Conservation (phyloP, 192 early-diverging fungal genomes). For the Mortierella antarctica region DNA sequence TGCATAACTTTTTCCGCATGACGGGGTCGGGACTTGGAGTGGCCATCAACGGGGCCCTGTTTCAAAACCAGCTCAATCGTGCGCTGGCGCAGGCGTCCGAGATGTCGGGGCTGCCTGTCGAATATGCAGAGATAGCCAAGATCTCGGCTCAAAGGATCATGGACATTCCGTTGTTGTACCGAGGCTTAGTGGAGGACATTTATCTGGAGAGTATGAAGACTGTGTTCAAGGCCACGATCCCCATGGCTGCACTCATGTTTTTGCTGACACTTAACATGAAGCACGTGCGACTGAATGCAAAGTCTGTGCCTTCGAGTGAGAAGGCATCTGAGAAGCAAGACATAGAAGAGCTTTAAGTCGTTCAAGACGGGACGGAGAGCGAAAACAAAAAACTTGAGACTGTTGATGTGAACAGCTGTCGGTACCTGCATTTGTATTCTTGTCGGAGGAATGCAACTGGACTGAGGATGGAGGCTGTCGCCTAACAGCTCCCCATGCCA, state of each 20-base stretch:
- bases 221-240: conserved; percentile 51
- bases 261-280: conserved; percentile 35
- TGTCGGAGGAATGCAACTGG: too few species aligned
- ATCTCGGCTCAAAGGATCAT: conserved; percentile 38
- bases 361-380: too few species aligned
- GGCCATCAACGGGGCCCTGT: conserved; percentile 70
- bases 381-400: too few species aligned
- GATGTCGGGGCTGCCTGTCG: conserved; percentile 7
- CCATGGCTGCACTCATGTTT: conserved; percentile 47
- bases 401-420: too few species aligned
- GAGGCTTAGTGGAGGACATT: conserved; percentile 21
- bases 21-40: conserved; percentile 62
- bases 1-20: conserved; percentile 63
- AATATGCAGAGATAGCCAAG: conserved; percentile 19
- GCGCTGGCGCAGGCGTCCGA: not conserved
- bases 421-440: too few species aligned
- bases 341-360: too few species aligned
- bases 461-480: too few species aligned
- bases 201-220: conserved; percentile 47
- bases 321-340: not conserved
- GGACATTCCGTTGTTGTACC: conserved; percentile 17
- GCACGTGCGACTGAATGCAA: conserved; percentile 29
- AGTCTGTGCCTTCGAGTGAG: conserved; percentile 7
- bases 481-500: too few species aligned
- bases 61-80: conserved; percentile 51